Conservation (phyloP, 768 basidiomycete genomes). For the Termitomyces sp. region DNA sequence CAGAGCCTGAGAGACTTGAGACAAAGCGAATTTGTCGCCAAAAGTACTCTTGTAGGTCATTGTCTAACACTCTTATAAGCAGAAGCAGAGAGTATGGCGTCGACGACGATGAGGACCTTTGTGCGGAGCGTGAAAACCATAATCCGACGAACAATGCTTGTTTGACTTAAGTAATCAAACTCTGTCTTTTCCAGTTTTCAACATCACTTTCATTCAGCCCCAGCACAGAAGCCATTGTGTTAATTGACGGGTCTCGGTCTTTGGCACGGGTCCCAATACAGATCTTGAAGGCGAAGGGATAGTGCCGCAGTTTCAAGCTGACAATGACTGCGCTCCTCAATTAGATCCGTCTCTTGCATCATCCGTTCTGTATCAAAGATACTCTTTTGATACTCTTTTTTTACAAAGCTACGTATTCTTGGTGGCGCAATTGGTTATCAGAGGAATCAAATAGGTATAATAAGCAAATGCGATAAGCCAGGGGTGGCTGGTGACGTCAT, state of each 20-base stretch:
- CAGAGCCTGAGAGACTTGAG: not conserved
- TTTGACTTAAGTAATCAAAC: not conserved
- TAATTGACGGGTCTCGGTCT: not conserved
- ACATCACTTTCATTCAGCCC: not conserved
- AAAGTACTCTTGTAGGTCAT: not conserved
- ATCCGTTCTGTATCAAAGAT: not conserved
- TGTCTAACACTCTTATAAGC: not conserved
- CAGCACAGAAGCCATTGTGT: not conserved
- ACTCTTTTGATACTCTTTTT: not conserved
- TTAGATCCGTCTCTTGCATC: not conserved
- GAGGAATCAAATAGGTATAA: not conserved
- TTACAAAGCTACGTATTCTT: not conserved
- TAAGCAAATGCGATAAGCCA: not conserved
- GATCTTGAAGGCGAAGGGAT: too few relatives aligned
- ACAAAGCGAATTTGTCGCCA: not conserved
- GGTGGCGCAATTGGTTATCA: not conserved
- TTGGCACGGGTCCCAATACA: not conserved
- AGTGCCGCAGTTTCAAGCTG: not conserved
- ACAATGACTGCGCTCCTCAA: not conserved
- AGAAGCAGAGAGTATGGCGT: too few relatives aligned
- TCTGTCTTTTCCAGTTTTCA: not conserved
- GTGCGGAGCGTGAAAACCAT: not conserved
- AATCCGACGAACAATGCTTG: too few relatives aligned
- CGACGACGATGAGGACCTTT: too few relatives aligned
- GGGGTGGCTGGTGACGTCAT: constrained; percentile 9